A percentile compares a stretch with the other conserved stretches of the same genome.
Evolutionary conservation across 352 stramenopile genomes (phyloP).

Genomic region (Phytopythium sindhum): DNA sequence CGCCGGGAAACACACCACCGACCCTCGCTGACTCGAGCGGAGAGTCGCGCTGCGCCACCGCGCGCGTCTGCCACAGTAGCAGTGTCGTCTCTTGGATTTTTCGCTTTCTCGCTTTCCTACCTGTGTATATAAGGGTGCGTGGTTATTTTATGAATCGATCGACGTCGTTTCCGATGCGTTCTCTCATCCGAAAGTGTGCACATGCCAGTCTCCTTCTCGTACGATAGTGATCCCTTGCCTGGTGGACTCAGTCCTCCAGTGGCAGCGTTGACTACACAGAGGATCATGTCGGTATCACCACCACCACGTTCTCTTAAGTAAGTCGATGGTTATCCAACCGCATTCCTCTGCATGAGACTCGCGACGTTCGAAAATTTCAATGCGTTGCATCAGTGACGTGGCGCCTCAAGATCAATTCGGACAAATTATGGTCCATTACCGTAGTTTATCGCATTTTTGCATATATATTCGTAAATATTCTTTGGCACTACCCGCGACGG

Average conservation of each 20-base stretch:
- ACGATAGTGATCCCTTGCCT: no score
- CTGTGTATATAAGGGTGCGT: constrained; percentile 5
- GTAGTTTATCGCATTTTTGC: not conserved
- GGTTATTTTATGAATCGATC: constrained; percentile 10
- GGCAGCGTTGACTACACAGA: no score
- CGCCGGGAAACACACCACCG: not conserved
- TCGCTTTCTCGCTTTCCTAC: not conserved
- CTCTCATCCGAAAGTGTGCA: not conserved
- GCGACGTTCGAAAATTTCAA: no score
- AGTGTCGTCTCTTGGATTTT: not conserved
- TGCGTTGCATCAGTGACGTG: not conserved
- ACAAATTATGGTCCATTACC: not conserved
- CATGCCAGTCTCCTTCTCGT: no score
- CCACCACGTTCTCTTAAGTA: no score
- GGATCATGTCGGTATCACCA: no score
- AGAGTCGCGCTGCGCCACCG: not conserved
- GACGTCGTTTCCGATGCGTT: not conserved
- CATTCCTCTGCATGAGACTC: no score
- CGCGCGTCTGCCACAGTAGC: not conserved
- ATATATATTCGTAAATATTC: not conserved
- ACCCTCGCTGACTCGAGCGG: constrained; percentile 2
- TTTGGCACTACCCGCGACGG: not conserved
- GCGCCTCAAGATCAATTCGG: constrained; percentile 3
- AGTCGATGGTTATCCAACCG: no score
- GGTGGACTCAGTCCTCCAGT: no score